Conservation (phyloP, 2,329 filamentous ascomycete genomes). For the Nigrograna mackinnonii region DNA sequence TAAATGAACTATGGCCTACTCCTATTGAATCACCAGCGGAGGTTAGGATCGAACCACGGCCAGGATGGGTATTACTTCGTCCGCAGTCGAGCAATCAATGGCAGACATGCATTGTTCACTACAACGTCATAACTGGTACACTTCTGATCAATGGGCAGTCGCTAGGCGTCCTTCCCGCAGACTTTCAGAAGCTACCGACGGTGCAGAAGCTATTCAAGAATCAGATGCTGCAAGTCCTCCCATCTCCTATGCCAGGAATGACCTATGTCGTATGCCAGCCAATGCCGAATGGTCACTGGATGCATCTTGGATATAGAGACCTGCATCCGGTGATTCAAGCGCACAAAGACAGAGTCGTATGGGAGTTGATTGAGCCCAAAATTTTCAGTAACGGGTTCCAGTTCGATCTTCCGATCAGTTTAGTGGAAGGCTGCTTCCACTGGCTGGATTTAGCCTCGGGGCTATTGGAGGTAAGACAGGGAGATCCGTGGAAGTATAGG, state of each 20-base stretch:
- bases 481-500: slow-evolving; percentile 45
- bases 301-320: slow-evolving; percentile 60
- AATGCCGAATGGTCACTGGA: slow-evolving; percentile 41
- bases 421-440: slow-evolving; percentile 60
- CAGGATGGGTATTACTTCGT: no score
- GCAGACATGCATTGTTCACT: no score
- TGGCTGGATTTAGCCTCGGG: slow-evolving; percentile 59
- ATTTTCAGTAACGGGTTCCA: slow-evolving; percentile 21
- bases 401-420: slow-evolving; percentile 55
- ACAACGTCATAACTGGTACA: slow-evolving; percentile 52
- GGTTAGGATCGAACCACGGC: no score
- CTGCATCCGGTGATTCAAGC: slow-evolving; percentile 50
- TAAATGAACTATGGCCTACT: slow-evolving; percentile 50
- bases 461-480: slow-evolving; percentile 57
- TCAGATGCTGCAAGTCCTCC: slow-evolving; percentile 54
- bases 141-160: slow-evolving; percentile 54
- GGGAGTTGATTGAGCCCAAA: slow-evolving; percentile 39
- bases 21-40: slow-evolving; percentile 24
- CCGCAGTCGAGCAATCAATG: no score
- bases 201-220: slow-evolving; percentile 59
- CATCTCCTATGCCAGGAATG: slow-evolving; percentile 59
- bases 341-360: slow-evolving; percentile 13
- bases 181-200: slow-evolving; percentile 49
- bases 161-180: slow-evolving; percentile 57
- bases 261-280: slow-evolving; percentile 44